phyloP scores from a whole-genome alignment of 2,329 filamentous ascomycete genomes.

The Scedosporium apiospermum region DNA sequence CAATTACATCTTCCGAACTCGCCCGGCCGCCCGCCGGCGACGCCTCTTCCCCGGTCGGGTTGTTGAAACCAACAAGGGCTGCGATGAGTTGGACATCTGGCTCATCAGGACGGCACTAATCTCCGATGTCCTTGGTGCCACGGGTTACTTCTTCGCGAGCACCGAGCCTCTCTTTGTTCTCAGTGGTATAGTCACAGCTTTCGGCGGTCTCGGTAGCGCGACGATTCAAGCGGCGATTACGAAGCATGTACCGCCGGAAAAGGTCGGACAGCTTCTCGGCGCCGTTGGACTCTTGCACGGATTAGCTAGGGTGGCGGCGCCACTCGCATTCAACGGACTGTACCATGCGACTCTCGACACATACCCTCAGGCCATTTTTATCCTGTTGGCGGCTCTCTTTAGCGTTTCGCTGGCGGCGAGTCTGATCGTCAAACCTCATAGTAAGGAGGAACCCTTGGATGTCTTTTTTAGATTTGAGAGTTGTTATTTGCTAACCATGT shows the following conservation, averaged over 20 bases:
- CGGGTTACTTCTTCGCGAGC: slow-evolving; percentile 63
- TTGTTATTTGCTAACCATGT: no score
- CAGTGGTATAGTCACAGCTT: slow-evolving; percentile 61
- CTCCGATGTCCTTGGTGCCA: slow-evolving; percentile 66
- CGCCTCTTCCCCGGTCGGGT: slow-evolving; percentile 24
- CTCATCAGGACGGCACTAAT: slow-evolving; percentile 66
- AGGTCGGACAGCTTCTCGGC: slow-evolving; percentile 79
- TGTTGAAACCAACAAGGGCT: slow-evolving; percentile 52
- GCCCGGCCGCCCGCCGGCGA: slow-evolving; percentile 24
- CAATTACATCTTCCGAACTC: slow-evolving; percentile 62
- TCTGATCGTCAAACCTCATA: slow-evolving; percentile 62
- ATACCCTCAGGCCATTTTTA: slow-evolving; percentile 76
- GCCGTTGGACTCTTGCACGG: slow-evolving; percentile 81
- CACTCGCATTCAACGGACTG: slow-evolving; percentile 75
- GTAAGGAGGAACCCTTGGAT: slow-evolving; percentile 37
- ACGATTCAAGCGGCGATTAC: slow-evolving; percentile 77
- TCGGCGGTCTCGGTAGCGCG: slow-evolving; percentile 79
- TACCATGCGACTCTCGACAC: slow-evolving; percentile 72
- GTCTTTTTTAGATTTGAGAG: neutral
- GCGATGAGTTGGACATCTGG: slow-evolving; percentile 67
- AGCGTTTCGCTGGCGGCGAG: slow-evolving; percentile 54
- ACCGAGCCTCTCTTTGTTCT: slow-evolving; percentile 56
- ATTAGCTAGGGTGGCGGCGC: slow-evolving; percentile 67
- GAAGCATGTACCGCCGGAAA: slow-evolving; percentile 79
- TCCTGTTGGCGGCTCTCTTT: slow-evolving; percentile 61